A percentile compares a stretch with the other conserved stretches of the same genome.
phyloP scores from a whole-genome alignment of 495 filamentous ascomycete species.

The Penicillium maclennaniae region DNA sequence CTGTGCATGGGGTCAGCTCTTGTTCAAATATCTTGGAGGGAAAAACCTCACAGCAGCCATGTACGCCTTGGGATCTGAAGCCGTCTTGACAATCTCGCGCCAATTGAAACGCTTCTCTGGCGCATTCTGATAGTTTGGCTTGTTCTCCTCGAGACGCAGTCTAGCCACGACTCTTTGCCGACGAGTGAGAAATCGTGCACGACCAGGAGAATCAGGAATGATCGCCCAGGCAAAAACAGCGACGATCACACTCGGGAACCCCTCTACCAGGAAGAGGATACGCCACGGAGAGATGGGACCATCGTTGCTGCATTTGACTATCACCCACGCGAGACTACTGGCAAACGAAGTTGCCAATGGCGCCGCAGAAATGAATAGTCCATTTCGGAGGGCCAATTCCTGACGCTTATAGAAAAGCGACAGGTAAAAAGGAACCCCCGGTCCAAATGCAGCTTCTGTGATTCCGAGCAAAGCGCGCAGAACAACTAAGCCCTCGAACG shows the following conservation, averaged over 20 bases:
- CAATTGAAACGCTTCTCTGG: constrained; percentile 37
- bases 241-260: constrained; percentile 57
- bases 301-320: constrained; percentile 45
- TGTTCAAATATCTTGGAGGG: neutral
- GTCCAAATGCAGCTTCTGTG: constrained; percentile 59
- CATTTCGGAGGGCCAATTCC: constrained; percentile 59
- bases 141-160: constrained; percentile 42
- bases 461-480: constrained; percentile 53
- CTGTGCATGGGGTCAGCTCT: constrained; percentile 15
- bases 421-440: constrained; percentile 60
- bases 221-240: constrained; percentile 51
- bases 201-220: constrained; percentile 53
- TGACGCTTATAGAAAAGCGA: constrained; percentile 59
- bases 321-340: constrained; percentile 58
- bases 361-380: constrained; percentile 60
- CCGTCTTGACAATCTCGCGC: constrained; percentile 48
- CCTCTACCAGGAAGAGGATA: constrained; percentile 57
- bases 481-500: constrained; percentile 42
- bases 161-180: constrained; percentile 46
- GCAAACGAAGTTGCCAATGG: constrained; percentile 67
- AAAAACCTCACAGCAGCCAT: constrained; percentile 54
- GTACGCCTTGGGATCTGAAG: constrained; percentile 64
- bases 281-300: constrained; percentile 57
- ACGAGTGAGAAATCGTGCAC: constrained; percentile 45
- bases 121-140: constrained; percentile 18